Evolutionary conservation across 1,284 basidiomycete genomes (phyloP), one percentile per base, ranked within the genome.

Genomic region (Fistulinella staudtii): DNA sequence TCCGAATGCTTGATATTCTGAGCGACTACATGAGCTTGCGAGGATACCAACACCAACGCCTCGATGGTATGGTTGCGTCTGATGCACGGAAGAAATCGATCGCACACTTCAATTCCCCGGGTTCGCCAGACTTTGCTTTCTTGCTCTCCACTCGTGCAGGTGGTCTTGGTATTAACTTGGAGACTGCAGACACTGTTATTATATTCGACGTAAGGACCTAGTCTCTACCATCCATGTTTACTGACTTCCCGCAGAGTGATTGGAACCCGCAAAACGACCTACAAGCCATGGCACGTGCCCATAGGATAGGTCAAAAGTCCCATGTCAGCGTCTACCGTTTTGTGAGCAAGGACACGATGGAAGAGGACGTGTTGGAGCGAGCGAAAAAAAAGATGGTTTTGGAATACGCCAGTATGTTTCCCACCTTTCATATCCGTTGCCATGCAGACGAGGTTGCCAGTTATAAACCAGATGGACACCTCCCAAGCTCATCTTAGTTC

Each of bases 391-490:
- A 99, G 75, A 99, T 99, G 95, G 93, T 99, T 44, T 75, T 99
- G 54, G 96, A 99, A 68, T 98, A 99, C 73, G 96, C 95, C 41
- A 98, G 92, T 94, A 65, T 66, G 91, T 84, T 43, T 39, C 46
- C 35, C 36, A 10, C 8, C 11, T 34, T 58, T 47, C 41, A 43
- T 53, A 21, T 44, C 22, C 28, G 22, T 25, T 28, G 7, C n/a
- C 14, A 41, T 49, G 41, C 47, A 47, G 36, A 24, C 47, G 15
- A 11, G 43, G 41, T 39, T 23, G 43, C 43, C 62, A 93, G 91
- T 99, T 72, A 98, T 99, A 75, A 95, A 97, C 70, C 95, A 99
- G 71, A 97, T 99, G 86, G 96, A 99, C 71, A 99, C 96, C 23
- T 94, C 93, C 28, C 96, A 97, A 53, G 91, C 91, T 37, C 93